These are phyloP conservation scores for Furculomyces boomerangus DNA, from an alignment of 371 early-diverging fungal genomes.

Conservation along the genomic window DNA sequence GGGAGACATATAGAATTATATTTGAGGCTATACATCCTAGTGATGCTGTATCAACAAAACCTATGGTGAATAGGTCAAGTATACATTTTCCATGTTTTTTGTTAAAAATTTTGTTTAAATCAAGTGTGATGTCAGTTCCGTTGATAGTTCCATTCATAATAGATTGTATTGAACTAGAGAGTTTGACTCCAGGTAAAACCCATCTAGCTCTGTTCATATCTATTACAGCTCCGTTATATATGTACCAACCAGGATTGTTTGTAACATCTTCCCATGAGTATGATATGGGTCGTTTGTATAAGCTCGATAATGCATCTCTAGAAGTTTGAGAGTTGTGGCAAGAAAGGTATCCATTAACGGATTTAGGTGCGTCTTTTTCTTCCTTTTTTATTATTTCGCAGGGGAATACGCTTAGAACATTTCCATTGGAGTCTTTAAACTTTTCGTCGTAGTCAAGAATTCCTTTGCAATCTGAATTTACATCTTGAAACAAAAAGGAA, in stretches of 20 bases:
- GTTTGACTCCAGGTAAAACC: conserved; percentile 22
- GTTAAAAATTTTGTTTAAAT: conserved; percentile 10
- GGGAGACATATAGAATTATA: conserved; percentile 52
- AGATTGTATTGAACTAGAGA: conserved; percentile 13
- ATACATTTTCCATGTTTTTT: conserved; percentile 40
- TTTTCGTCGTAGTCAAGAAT: conserved; percentile 26
- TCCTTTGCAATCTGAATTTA: conserved; percentile 34
- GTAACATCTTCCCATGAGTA: conserved; percentile 52
- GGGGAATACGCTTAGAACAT: conserved; percentile 45
- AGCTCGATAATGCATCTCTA: conserved; percentile 16
- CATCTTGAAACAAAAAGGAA: conserved; percentile 56
- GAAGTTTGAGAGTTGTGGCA: conserved; percentile 33
- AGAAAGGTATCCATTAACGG: conserved; percentile 28
- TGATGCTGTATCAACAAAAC: conserved; percentile 48
- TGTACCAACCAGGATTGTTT: conserved; percentile 23
- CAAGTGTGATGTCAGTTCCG: conserved; percentile 41
- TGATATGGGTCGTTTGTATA: conserved; percentile 33
- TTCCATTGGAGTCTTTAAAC: conserved; percentile 23
- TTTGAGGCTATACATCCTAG: conserved; percentile 64
- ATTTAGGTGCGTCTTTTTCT: conserved; percentile 11
- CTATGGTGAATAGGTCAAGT: conserved; percentile 49
- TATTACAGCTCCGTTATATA: conserved; percentile 59
- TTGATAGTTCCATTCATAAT: conserved; percentile 24
- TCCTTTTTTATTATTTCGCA: conserved; percentile 31
- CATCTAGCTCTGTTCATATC: conserved; percentile 30